Evolutionary conservation across 805 yeast species (phyloP).

Genomic region (Wickerhamiella brachini): DNA sequence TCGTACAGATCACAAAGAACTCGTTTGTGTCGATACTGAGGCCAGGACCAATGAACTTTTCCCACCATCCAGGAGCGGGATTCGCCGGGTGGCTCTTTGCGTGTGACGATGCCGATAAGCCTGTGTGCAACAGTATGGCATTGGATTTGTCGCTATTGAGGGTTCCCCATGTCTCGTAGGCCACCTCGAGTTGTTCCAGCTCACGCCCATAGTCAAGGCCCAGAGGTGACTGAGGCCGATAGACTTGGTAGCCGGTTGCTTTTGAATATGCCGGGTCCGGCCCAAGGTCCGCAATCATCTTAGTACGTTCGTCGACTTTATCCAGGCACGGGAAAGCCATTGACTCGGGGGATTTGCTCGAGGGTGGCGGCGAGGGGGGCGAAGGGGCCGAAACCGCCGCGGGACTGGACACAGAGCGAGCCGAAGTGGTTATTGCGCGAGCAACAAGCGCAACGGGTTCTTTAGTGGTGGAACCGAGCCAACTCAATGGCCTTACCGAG

Average conservation of each 20-base stretch:
- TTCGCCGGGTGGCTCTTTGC: slow-evolving; percentile 70
- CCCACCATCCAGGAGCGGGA: slow-evolving; percentile 87
- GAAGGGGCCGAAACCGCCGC: neutral
- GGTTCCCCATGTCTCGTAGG: slow-evolving; percentile 86
- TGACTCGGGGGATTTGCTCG: neutral
- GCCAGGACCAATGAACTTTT: slow-evolving; percentile 78
- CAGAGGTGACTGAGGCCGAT: slow-evolving; percentile 13
- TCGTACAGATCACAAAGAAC: slow-evolving; percentile 75
- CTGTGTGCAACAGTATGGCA: slow-evolving; percentile 75
- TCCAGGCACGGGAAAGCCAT: slow-evolving; percentile 71
- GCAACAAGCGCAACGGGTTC: neutral
- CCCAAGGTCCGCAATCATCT: slow-evolving; percentile 36
- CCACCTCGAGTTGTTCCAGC: slow-evolving; percentile 63
- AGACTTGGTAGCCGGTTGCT: slow-evolving; percentile 50
- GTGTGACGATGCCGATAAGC: slow-evolving; percentile 86
- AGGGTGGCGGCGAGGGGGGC: neutral
- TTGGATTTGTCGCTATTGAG: slow-evolving; percentile 51
- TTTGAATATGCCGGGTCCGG: slow-evolving; percentile 78
- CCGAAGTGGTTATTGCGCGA: neutral
- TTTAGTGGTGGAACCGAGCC: neutral
- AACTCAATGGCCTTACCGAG: neutral
- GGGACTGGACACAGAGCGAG: neutral
- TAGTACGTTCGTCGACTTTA: slow-evolving; percentile 39
- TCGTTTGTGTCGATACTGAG: slow-evolving; percentile 63
- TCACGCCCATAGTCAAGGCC: slow-evolving; percentile 59